phyloP scores from a whole-genome alignment of 495 filamentous ascomycete genomes.

The Extremus antarcticus region DNA sequence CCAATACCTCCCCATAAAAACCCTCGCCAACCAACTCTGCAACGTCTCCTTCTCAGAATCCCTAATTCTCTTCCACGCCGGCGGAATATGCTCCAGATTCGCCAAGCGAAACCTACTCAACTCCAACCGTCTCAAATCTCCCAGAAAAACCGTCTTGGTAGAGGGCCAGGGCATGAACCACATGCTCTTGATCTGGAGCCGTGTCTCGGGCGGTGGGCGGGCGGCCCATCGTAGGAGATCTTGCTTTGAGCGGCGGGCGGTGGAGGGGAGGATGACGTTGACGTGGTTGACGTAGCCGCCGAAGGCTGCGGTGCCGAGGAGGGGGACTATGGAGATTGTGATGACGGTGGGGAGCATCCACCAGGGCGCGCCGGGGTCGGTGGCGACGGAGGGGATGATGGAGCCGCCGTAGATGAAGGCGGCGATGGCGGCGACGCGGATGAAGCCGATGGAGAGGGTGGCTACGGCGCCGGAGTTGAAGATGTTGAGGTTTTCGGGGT shows the following conservation, averaged over 20 bases:
- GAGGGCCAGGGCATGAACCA: slow-evolving; percentile 47
- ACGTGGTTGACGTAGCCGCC: slow-evolving; percentile 26
- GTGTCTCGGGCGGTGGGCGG: slow-evolving; percentile 50
- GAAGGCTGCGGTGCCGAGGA: slow-evolving; percentile 52
- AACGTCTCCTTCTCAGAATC: background rate
- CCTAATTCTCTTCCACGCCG: background rate
- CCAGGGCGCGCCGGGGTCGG: slow-evolving; percentile 36
- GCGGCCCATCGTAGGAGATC: slow-evolving; percentile 53
- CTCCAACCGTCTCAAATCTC: slow-evolving; percentile 38
- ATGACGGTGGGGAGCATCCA: slow-evolving; percentile 41
- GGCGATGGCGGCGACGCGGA: slow-evolving; percentile 63
- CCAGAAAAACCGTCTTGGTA: slow-evolving; percentile 35
- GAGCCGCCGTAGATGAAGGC: slow-evolving; percentile 52
- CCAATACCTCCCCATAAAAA: slow-evolving; percentile 10
- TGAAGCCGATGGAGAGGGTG: slow-evolving; percentile 52
- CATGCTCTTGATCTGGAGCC: slow-evolving; percentile 61
- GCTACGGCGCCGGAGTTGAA: slow-evolving; percentile 61
- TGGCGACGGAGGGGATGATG: slow-evolving; percentile 47
- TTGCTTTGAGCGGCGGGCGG: slow-evolving; percentile 50
- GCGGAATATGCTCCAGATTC: slow-evolving; percentile 36
- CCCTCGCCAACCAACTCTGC: slow-evolving; percentile 3
- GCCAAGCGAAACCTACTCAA: slow-evolving; percentile 38
- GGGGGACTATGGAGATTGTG: slow-evolving; percentile 49
- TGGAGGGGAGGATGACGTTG: slow-evolving; percentile 18
- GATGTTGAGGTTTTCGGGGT: slow-evolving; percentile 53